Evolutionary conservation across 805 yeast species (phyloP).

Genomic region (Wickerhamomyces pijperi): DNA sequence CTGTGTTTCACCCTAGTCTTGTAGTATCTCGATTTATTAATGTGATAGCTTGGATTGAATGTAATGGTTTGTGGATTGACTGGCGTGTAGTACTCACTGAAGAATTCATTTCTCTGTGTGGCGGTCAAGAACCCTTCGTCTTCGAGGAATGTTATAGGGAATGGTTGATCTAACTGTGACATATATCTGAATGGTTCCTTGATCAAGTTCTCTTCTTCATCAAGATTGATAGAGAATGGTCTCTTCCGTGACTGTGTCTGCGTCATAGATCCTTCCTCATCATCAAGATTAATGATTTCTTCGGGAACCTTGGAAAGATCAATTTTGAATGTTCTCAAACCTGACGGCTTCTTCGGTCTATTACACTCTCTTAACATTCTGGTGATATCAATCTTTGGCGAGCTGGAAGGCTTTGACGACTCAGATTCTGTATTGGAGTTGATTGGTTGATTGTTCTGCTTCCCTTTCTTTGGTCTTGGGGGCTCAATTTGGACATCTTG

Average conservation of each 20-base stretch:
- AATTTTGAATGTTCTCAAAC: background rate
- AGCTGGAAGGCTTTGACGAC: background rate
- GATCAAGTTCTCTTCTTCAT: background rate
- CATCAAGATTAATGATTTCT: slow-evolving; percentile 11
- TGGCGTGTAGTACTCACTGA: slow-evolving; percentile 6
- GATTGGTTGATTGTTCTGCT: background rate
- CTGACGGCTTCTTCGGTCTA: slow-evolving; percentile 3
- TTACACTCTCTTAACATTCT: slow-evolving; percentile 8
- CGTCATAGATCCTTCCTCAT: background rate
- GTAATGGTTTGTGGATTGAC: slow-evolving; percentile 1
- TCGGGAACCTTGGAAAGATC: slow-evolving; percentile 7
- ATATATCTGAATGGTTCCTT: slow-evolving; percentile 1
- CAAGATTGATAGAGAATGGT: background rate
- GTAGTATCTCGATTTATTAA: slow-evolving; percentile 5
- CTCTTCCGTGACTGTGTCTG: background rate
- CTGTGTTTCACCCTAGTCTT: slow-evolving; percentile 9
- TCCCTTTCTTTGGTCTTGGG: too few species aligned
- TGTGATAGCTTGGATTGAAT: slow-evolving; percentile 5
- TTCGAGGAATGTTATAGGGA: slow-evolving; percentile 1
- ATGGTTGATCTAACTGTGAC: slow-evolving; percentile 8
- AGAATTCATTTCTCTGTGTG: slow-evolving; percentile 10
- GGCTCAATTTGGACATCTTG: background rate
- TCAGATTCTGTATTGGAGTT: background rate
- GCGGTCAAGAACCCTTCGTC: slow-evolving; percentile 13
- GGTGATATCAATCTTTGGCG: slow-evolving; percentile 9